Conservation (phyloP, 192 early-diverging fungal genomes). For the Backusella parvicylindrica region DNA sequence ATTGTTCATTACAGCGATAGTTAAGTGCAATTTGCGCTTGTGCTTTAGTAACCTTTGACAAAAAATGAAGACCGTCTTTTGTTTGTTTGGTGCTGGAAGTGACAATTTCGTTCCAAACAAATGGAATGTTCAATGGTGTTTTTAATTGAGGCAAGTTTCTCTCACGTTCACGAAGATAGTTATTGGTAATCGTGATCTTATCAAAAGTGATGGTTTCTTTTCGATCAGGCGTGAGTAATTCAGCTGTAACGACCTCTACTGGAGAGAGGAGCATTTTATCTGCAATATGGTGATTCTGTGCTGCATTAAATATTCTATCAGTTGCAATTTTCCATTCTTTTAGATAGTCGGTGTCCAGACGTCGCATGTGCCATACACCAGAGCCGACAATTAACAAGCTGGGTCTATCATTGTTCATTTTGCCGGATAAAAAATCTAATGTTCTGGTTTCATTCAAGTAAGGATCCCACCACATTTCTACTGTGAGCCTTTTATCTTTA, state of each 20-base stretch:
- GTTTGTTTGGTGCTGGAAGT: conserved; percentile 39
- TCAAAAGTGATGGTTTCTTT: conserved; percentile 37
- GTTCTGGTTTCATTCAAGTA: conserved; percentile 50
- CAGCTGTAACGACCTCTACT: conserved; percentile 40
- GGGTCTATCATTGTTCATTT: conserved; percentile 20
- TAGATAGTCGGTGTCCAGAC: conserved; percentile 40
- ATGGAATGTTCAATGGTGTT: conserved; percentile 36
- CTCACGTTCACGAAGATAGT: conserved; percentile 39
- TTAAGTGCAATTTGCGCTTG: conserved; percentile 61
- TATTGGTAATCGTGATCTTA: conserved; percentile 51
- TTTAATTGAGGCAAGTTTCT: conserved; percentile 7
- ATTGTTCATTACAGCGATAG: conserved; percentile 53
- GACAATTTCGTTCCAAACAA: conserved; percentile 48
- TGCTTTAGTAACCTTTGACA: conserved; percentile 35
- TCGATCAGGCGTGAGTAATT: conserved; percentile 44
- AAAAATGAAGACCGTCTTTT: conserved; percentile 70
- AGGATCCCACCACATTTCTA: conserved; percentile 75
- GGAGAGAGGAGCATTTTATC: conserved; percentile 33
- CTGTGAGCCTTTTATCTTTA: conserved; percentile 24
- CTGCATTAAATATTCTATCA: conserved; percentile 31
- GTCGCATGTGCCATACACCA: conserved; percentile 67
- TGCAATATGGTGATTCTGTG: conserved; percentile 32
- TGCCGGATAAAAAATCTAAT: conserved; percentile 12
- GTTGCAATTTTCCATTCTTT: conserved; percentile 42
- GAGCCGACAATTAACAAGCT: conserved; percentile 47